A percentile compares a stretch with the other conserved stretches of the same genome.
Evolutionary conservation across 1,284 basidiomycete species (phyloP).

Genomic region (Sporisorium iseilematis-ciliati): DNA sequence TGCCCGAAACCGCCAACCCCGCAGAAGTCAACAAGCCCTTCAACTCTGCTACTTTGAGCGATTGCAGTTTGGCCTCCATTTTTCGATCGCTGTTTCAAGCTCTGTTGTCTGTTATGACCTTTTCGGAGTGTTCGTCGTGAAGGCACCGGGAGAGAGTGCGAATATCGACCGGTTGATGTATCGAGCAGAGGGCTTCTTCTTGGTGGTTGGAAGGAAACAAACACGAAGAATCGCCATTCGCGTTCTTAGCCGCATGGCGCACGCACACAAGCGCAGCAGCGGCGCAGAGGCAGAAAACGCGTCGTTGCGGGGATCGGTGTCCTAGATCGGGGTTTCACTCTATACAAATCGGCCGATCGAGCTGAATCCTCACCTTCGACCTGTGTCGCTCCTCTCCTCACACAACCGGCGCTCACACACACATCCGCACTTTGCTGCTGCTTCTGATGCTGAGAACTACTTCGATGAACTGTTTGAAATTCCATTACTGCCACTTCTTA

Average conservation of each 20-base stretch:
- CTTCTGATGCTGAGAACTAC: not conserved
- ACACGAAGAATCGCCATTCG: not conserved
- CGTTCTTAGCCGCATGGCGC: not conserved
- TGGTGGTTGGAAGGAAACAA: conserved; percentile 6
- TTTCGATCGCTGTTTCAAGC: not conserved
- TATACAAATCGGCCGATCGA: not conserved
- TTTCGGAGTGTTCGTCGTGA: not conserved
- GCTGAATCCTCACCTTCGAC: not conserved
- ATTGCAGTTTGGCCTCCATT: conserved; percentile 62
- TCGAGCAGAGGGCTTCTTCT: not conserved
- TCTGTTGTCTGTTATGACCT: not conserved
- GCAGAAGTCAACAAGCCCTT: conserved; percentile 59
- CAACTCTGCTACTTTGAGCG: conserved; percentile 64
- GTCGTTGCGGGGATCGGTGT: conserved; percentile 1
- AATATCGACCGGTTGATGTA: not conserved
- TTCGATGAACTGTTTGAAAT: not conserved
- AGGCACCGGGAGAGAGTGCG: not conserved
- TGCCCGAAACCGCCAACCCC: conserved; percentile 53
- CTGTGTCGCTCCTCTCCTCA: too few species aligned
- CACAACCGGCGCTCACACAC: not conserved
- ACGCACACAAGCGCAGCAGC: conserved; percentile 2
- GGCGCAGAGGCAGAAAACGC: not conserved
- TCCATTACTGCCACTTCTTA: not conserved
- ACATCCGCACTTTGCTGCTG: too few species aligned
- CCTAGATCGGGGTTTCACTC: not conserved